Conservation (phyloP, 495 filamentous ascomycete genomes). For the Daldinia bambusicola region DNA sequence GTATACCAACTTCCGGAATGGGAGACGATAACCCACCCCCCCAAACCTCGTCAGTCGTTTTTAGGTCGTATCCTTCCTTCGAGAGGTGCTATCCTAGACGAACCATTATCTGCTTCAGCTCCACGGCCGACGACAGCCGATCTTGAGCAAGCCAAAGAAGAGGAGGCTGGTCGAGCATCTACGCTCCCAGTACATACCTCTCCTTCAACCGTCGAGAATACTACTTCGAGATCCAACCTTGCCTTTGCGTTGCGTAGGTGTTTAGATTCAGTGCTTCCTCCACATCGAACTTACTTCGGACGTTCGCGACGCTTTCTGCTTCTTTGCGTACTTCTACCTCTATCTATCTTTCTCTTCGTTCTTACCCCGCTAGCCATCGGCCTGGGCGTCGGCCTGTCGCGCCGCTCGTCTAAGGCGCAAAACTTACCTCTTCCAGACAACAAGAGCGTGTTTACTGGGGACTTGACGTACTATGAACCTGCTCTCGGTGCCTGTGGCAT, state of each 20-base stretch:
- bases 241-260: constrained; percentile 33
- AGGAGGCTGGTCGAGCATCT: constrained; percentile 16
- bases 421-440: constrained; percentile 68
- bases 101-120: constrained; percentile 13
- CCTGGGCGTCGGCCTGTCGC: constrained; percentile 48
- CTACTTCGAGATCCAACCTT: constrained; percentile 5
- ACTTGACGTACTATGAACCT: constrained; percentile 76
- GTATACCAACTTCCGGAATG: constrained; percentile 52
- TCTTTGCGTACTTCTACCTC: constrained; percentile 41
- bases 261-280: constrained; percentile 52
- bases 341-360: constrained; percentile 40
- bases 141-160: constrained; percentile 22
- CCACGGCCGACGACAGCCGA: constrained; percentile 17
- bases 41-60: constrained; percentile 46
- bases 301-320: constrained; percentile 54
- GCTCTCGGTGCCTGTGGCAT: constrained; percentile 78
- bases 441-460: constrained; percentile 64
- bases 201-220: constrained; percentile 7
- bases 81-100: constrained; percentile 4
- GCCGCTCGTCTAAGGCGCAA: constrained; percentile 15
- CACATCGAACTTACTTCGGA: constrained; percentile 55
- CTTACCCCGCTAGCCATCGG: constrained; percentile 49
- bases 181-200: constrained; percentile 23
- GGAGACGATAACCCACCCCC: constrained; percentile 52
- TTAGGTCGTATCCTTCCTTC: constrained; percentile 34